phyloP scores from a whole-genome alignment of 192 early-diverging fungal genomes.

The Geranomyces variabilis region DNA sequence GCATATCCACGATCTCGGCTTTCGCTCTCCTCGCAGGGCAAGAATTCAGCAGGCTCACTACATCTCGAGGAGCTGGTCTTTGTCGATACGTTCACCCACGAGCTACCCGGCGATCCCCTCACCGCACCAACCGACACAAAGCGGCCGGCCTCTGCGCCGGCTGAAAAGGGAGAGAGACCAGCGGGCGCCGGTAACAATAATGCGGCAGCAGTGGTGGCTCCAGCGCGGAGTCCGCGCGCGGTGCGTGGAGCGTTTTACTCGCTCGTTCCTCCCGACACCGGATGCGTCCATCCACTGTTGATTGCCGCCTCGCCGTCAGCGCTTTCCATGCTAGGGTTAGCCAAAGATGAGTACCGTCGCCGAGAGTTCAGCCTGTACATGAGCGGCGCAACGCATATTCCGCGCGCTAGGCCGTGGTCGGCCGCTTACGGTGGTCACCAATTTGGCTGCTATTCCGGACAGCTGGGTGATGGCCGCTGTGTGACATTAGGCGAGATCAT shows the following conservation, averaged over 20 bases:
- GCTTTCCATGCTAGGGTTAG: not conserved
- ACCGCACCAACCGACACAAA: not conserved
- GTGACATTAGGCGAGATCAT: constrained; percentile 69
- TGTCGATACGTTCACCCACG: constrained; percentile 20
- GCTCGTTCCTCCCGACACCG: not conserved
- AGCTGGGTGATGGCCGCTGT: constrained; percentile 83
- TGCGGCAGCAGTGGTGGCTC: not conserved
- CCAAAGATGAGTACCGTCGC: constrained; percentile 2
- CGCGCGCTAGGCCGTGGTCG: constrained; percentile 37
- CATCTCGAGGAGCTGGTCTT: constrained; percentile 6
- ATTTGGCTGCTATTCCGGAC: constrained; percentile 49
- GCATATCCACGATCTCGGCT: constrained; percentile 3
- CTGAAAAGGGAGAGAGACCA: not conserved
- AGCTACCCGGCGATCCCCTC: constrained; percentile 25
- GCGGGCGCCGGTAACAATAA: not conserved
- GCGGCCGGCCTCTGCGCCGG: not conserved
- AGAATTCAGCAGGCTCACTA: not conserved
- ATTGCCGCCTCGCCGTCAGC: constrained; percentile 12
- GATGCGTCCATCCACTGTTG: constrained; percentile 9
- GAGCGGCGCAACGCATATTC: not conserved
- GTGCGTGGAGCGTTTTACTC: constrained; percentile 21
- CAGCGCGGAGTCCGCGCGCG: constrained; percentile 2
- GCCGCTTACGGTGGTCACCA: constrained; percentile 50
- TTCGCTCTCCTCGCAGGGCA: not conserved
- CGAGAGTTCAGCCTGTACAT: constrained; percentile 18